phyloP scores from a whole-genome alignment of 148 eudicot genomes.

The Rhododendron williamsianum region DNA sequence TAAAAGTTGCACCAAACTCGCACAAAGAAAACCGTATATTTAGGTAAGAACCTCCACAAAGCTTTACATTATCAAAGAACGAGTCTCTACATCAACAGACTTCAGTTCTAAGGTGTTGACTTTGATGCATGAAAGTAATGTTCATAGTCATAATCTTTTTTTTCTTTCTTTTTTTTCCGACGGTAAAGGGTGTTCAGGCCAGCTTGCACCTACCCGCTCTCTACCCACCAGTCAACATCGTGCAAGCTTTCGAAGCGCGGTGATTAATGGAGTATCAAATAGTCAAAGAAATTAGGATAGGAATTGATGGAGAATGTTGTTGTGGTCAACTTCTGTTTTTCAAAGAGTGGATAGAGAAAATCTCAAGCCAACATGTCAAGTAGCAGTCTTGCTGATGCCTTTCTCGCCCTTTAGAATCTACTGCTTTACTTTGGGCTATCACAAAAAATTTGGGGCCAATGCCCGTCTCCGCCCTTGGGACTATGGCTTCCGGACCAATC shows the following conservation, averaged over 20 bases:
- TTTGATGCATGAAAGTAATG: not conserved
- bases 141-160: not conserved
- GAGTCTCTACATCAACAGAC: not conserved
- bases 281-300: no score
- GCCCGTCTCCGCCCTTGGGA: not conserved
- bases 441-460: not conserved
- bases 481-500: not conserved
- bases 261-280: no score
- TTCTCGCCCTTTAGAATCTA: not conserved
- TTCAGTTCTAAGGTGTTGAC: not conserved
- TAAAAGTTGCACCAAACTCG: not conserved
- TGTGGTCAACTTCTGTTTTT: not conserved
- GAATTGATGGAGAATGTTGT: not conserved
- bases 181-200: not conserved
- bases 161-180: no score
- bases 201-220: no score
- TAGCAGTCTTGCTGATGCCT: not conserved
- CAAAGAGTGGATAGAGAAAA: not conserved
- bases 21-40: not conserved
- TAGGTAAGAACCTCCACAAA: not conserved
- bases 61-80: not conserved
- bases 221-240: no score
- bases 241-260: no score
- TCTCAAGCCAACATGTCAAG: not conserved
- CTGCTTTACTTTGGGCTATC: not conserved